Conservation (phyloP, 176 grass and related monocot species). For the Echinochloa phyllopogon region DNA sequence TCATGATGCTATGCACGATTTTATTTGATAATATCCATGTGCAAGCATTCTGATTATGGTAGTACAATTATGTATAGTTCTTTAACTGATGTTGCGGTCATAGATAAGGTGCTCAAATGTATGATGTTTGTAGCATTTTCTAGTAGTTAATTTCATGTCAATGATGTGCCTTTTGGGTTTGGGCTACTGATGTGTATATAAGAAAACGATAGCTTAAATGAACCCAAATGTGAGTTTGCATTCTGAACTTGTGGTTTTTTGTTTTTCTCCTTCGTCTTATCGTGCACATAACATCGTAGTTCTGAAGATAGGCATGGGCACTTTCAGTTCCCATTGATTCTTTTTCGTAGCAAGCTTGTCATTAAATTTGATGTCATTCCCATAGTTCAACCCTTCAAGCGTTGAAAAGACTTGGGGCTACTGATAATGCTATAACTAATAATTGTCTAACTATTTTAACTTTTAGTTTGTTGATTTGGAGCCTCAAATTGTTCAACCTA, state of each 20-base stretch:
- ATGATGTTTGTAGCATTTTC: neutral
- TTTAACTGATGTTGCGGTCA: neutral
- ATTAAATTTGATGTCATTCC: neutral
- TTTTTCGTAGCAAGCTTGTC: slow-evolving; percentile 10
- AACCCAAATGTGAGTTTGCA: neutral
- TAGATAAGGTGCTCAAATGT: neutral
- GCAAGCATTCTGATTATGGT: neutral
- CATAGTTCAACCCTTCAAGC: neutral
- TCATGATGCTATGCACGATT: neutral
- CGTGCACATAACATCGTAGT: neutral
- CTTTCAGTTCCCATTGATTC: neutral
- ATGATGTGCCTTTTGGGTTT: neutral
- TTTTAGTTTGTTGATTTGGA: neutral
- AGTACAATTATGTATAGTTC: neutral
- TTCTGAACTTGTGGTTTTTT: neutral
- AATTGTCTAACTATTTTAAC: neutral
- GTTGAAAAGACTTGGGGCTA: neutral
- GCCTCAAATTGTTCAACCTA: neutral
- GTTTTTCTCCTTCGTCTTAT: neutral
- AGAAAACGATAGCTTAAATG: neutral
- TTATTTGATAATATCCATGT: neutral
- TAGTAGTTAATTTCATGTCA: neutral
- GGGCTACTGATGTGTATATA: neutral
- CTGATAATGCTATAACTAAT: neutral
- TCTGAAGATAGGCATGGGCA: neutral